phyloP scores from a whole-genome alignment of 345 rosid genomes.

The Carallia brachiata region DNA sequence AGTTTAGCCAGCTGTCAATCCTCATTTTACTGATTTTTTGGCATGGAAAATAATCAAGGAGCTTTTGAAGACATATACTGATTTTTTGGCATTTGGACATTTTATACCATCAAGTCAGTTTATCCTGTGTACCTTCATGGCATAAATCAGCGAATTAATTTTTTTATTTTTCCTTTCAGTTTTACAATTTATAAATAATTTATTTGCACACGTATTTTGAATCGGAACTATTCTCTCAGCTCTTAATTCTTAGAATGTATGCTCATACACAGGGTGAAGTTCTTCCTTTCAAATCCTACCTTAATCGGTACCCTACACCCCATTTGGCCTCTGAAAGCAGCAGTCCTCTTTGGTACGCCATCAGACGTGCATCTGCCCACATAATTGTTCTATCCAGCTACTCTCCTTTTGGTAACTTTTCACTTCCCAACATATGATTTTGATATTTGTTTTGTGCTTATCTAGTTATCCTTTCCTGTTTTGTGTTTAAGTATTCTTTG shows the following conservation, averaged over 20 bases:
- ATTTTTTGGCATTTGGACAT: no score
- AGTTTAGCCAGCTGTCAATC: no score
- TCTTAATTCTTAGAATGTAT: slow-evolving; percentile 1
- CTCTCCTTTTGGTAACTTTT: slow-evolving; percentile 82
- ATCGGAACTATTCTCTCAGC: neutral
- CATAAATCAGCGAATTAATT: no score
- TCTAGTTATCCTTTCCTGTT: neutral
- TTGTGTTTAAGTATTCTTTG: no score
- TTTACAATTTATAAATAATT: no score
- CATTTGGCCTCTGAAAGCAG: slow-evolving; percentile 73
- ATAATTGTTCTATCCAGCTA: slow-evolving; percentile 92
- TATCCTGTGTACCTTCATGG: no score
- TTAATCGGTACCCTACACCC: slow-evolving; percentile 81
- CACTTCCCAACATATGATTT: slow-evolving; percentile 10
- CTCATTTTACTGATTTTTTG: no score
- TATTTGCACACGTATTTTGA: no score
- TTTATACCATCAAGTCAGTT: no score
- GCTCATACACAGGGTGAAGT: slow-evolving; percentile 61
- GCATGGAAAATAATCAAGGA: no score
- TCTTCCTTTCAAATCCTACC: slow-evolving; percentile 76
- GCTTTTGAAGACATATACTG: no score
- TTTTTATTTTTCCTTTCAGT: no score
- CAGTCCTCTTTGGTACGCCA: slow-evolving; percentile 82
- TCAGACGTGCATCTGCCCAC: slow-evolving; percentile 93
- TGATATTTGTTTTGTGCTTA: neutral